Conservation (phyloP, 768 basidiomycete species). For the Phylloporus scabripes region DNA sequence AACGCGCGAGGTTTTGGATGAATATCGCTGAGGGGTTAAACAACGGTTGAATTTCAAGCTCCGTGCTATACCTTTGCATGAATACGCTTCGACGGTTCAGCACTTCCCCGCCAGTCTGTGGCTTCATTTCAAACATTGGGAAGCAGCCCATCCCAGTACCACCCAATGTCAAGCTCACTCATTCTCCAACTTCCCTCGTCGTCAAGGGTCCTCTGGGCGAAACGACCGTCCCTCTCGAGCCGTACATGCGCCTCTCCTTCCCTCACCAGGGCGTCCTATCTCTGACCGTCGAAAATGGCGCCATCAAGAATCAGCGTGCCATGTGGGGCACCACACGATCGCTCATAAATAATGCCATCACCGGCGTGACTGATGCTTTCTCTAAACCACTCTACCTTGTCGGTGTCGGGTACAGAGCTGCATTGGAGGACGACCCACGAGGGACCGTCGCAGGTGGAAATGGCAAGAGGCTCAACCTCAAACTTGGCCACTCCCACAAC, state of each 20-base stretch:
- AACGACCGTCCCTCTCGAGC: conserved; percentile 42
- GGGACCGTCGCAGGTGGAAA: conserved; percentile 51
- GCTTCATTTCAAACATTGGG: conserved; percentile 53
- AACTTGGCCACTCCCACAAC: conserved; percentile 88
- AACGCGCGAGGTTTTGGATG: no score
- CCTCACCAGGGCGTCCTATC: conserved; percentile 31
- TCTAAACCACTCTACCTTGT: conserved; percentile 80
- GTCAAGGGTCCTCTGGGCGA: conserved; percentile 58
- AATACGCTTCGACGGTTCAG: conserved; percentile 38
- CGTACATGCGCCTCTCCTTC: conserved; percentile 40
- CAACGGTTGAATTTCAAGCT: no score
- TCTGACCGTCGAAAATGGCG: conserved; percentile 50
- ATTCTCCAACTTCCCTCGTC: conserved; percentile 33
- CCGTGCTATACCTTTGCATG: no score
- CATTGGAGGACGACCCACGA: conserved; percentile 75
- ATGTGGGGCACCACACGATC: conserved; percentile 97
- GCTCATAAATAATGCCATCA: conserved; percentile 83
- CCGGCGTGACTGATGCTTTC: conserved; percentile 87
- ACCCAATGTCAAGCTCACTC: conserved; percentile 39
- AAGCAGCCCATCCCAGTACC: conserved; percentile 57
- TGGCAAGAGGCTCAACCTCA: conserved; percentile 76
- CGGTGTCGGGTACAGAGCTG: conserved; percentile 91
- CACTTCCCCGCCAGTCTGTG: conserved; percentile 44
- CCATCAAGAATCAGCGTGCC: conserved; percentile 70
- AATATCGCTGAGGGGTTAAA: no score